Percentiles rank a stretch among this genome's conserved stretches.
phyloP scores from a whole-genome alignment of 441 rosid genomes.

The Erysimum cheiri region DNA sequence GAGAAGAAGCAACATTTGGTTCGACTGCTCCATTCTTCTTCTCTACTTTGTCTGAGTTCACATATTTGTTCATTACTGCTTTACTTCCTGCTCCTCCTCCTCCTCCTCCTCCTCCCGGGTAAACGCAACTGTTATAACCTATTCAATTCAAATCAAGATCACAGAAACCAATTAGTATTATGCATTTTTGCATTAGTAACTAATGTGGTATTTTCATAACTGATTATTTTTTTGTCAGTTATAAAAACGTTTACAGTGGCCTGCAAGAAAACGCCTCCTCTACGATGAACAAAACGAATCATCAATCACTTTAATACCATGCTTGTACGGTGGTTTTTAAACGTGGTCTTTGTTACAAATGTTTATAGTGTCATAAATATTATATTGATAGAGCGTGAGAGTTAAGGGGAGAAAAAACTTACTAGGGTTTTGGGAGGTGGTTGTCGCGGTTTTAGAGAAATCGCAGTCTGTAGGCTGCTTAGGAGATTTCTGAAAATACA shows the following conservation, averaged over 20 bases:
- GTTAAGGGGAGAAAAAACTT: slow-evolving; percentile 34
- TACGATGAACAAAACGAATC: background rate
- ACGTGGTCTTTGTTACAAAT: background rate
- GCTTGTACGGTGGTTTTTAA: no score
- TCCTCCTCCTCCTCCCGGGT: slow-evolving; percentile 68
- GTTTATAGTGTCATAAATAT: background rate
- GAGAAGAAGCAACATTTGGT: slow-evolving; percentile 20
- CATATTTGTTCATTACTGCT: slow-evolving; percentile 43
- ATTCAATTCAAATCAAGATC: slow-evolving; percentile 14
- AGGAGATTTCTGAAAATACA: slow-evolving; percentile 66
- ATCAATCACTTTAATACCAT: background rate
- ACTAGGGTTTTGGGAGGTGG: slow-evolving; percentile 83
- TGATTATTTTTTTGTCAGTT: no score
- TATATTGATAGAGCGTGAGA: background rate
- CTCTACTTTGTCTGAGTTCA: slow-evolving; percentile 37
- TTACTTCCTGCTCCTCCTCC: slow-evolving; percentile 35
- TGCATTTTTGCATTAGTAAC: background rate
- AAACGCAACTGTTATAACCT: slow-evolving; percentile 67
- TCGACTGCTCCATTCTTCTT: slow-evolving; percentile 35
- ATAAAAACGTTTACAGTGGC: background rate
- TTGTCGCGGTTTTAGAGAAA: slow-evolving; percentile 72
- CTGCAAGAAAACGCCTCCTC: background rate
- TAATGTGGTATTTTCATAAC: background rate
- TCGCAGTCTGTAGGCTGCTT: slow-evolving; percentile 74
- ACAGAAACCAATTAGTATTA: background rate